A percentile compares a stretch with the other conserved stretches of the same genome.
Evolutionary conservation across 495 filamentous ascomycete species (phyloP).

Genomic region (Penicillium salamii): DNA sequence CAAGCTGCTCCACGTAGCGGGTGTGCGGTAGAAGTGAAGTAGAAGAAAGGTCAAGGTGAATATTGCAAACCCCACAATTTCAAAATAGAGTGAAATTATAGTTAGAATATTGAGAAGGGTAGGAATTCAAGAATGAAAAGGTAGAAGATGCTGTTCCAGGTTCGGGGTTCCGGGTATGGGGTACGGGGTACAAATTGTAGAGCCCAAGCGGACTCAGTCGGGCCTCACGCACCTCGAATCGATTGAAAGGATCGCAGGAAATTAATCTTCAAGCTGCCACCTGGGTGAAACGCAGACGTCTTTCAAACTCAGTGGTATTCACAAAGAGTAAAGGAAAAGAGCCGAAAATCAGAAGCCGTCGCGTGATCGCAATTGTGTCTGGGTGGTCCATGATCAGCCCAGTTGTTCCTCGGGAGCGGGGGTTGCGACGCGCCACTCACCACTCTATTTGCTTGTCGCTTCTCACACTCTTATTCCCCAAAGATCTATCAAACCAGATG

Average conservation of each 20-base stretch:
- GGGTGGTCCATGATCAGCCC: neutral
- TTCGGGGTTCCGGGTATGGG: too few relatives aligned
- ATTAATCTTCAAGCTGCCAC: neutral
- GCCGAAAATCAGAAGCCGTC: constrained; percentile 3
- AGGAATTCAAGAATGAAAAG: neutral
- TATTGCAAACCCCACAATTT: neutral
- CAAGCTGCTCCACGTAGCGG: neutral
- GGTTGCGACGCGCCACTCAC: constrained; percentile 17
- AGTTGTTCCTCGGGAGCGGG: constrained; percentile 1
- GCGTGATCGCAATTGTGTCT: constrained; percentile 26
- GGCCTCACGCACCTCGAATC: neutral
- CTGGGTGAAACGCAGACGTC: constrained; percentile 5
- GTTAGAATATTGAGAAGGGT: too few relatives aligned
- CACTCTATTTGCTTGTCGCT: constrained; percentile 22
- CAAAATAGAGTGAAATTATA: neutral
- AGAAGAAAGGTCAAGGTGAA: neutral
- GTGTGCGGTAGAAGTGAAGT: neutral
- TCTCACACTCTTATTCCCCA: neutral
- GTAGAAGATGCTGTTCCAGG: too few relatives aligned
- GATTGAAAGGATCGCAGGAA: too few relatives aligned
- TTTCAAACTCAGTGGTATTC: constrained; percentile 2
- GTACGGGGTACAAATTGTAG: too few relatives aligned
- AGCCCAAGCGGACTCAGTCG: neutral
- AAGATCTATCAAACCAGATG: constrained; percentile 21
- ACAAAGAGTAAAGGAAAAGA: constrained; percentile 1